Base-by-base conservation (phyloP, 176 grass and related monocot species). In the Tillandsia fasciculata region DNA sequence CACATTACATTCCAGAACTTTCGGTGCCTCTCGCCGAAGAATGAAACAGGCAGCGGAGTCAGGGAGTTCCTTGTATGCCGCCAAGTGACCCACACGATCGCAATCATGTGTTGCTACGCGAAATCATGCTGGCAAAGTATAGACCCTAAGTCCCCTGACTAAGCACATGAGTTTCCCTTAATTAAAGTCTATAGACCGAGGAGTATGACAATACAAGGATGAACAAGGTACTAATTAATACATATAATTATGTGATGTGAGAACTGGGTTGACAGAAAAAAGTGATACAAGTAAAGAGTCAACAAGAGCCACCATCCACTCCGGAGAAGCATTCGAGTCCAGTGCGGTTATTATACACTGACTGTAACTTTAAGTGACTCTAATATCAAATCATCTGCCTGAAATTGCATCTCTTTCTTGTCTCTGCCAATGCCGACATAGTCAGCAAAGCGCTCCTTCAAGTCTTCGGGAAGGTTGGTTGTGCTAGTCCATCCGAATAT, bases 361-460 rank as follows among this genome's bases (percentile, higher is more conserved):
- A 79, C 59, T 26, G 18, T 27, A 52, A 72, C 52, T 53, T 84
- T 71, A 72, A 85, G 64, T 69, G 81, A 79, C 8, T 66, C 51
- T 61, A 97, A 67, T 64, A 97, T 92, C 79, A 90, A 87, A 82
- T 97, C 86, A 69, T 97, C 86, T 28, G 87, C 69, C 63, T 96
- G 82, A 72, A 92, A 97, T 26, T 70, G 68, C 52, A 97, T 90
- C 33, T 66, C 51, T 71, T 97, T 97, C 8, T 92, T 81, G 10
- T 81, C 89, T 26, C 93, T 78, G 0, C 89, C 86, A 64, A 88
- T 92, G 64, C 68, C 70, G 1, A 77, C 71, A 54, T 97, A 97
- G 76, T 97, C 93, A 0, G 82, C 76, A 71, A 85, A 97, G 2
- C 86, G 72, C 73, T 97, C 93, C 73, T 97, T 97, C 49, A 97